phyloP scores from a whole-genome alignment of 73 alveolate genomes.

The Tetrahymena borealis region DNA sequence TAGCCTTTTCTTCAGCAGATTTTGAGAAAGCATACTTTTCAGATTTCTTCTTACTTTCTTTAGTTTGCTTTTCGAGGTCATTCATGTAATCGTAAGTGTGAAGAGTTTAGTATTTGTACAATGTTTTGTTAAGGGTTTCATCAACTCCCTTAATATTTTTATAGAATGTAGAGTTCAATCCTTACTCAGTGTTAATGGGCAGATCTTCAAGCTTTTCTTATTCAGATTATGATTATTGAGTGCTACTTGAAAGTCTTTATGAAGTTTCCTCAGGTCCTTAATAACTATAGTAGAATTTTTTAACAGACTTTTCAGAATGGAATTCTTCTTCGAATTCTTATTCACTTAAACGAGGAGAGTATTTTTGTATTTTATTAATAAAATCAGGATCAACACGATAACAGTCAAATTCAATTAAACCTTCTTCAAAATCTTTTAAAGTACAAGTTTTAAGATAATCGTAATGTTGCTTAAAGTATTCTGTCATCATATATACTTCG shows the following conservation, averaged over 20 bases:
- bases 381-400: slow-evolving; percentile 57
- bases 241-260: slow-evolving; percentile 50
- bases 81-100: neutral
- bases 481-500: slow-evolving; percentile 70
- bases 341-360: slow-evolving; percentile 58
- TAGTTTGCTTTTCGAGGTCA: neutral
- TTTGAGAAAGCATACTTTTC: neutral
- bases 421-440: slow-evolving; percentile 58
- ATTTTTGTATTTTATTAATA: slow-evolving; percentile 40
- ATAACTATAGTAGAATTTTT: slow-evolving; percentile 61
- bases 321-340: slow-evolving; percentile 62
- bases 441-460: slow-evolving; percentile 48
- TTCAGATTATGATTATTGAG: slow-evolving; percentile 24
- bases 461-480: slow-evolving; percentile 50
- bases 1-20: neutral
- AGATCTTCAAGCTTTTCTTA: slow-evolving; percentile 38
- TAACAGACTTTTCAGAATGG: slow-evolving; percentile 44
- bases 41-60: neutral
- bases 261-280: slow-evolving; percentile 44
- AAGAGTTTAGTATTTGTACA: slow-evolving; percentile 15
- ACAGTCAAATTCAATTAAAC: slow-evolving; percentile 62
- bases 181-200: slow-evolving; percentile 37
- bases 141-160: slow-evolving; percentile 36
- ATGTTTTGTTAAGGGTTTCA: slow-evolving; percentile 26
- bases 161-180: slow-evolving; percentile 31